A percentile compares a stretch with the other conserved stretches of the same genome.
These are phyloP conservation scores for Phaeosphaeriaceae sp. DNA, from an alignment of 2,329 filamentous ascomycete genomes.

Conservation along the genomic window DNA sequence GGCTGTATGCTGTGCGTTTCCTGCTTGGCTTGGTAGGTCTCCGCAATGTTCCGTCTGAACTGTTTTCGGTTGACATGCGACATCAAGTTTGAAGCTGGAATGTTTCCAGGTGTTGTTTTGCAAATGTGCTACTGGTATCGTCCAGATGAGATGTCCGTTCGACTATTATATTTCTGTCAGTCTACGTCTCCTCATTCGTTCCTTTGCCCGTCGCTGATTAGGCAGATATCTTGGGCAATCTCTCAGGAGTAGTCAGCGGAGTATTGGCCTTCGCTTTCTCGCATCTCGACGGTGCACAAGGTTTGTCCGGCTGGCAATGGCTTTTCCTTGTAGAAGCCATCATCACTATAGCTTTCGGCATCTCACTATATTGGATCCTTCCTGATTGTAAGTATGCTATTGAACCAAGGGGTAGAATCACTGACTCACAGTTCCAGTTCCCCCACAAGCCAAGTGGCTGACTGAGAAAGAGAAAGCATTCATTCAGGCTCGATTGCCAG, in stretches of 20 bases:
- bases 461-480: conserved; percentile 55
- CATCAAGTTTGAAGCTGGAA: conserved; percentile 29
- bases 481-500: conserved; percentile 53
- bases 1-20: conserved; percentile 55
- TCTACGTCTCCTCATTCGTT: not conserved
- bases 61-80: too few species aligned
- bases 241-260: conserved; percentile 66
- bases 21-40: conserved; percentile 30
- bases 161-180: conserved; percentile 24
- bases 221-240: conserved; percentile 55
- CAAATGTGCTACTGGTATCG: conserved; percentile 69
- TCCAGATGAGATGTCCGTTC: conserved; percentile 47
- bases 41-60: not conserved
- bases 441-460: conserved; percentile 35
- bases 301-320: conserved; percentile 53
- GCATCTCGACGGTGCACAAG: conserved; percentile 64
- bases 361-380: conserved; percentile 16
- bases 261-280: conserved; percentile 63
- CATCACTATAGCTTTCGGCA: conserved; percentile 20
- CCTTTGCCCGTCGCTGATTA: not conserved
- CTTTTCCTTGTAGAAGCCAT: conserved; percentile 23
- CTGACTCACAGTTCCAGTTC: conserved; percentile 10
- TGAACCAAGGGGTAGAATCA: too few species aligned
- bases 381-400: conserved; percentile 13
- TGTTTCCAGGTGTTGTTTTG: conserved; percentile 49